Percentiles rank a stretch among this genome's conserved stretches.
Conservation (phyloP, 129 eudicot genomes). For the Oenanthe sinensis region DNA sequence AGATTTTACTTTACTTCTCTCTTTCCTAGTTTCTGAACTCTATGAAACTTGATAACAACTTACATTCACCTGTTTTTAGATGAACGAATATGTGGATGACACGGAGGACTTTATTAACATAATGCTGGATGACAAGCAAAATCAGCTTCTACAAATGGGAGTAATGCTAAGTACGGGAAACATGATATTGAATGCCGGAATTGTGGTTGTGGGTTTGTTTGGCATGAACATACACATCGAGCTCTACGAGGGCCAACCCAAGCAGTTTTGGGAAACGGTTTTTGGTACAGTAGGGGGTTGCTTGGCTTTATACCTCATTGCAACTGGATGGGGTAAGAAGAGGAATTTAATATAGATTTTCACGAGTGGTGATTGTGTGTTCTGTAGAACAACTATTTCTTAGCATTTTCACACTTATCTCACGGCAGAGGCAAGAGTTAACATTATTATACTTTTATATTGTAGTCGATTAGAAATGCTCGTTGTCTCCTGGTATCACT, state of each 20-base stretch:
- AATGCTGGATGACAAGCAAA: slow-evolving; percentile 70
- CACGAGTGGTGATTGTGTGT: not conserved
- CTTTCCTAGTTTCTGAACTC: not conserved
- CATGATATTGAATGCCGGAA: slow-evolving; percentile 41
- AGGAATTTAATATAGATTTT: not conserved
- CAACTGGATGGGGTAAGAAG: slow-evolving; percentile 23
- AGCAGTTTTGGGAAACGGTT: slow-evolving; percentile 18
- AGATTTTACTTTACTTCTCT: not conserved
- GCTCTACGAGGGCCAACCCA: slow-evolving; percentile 13
- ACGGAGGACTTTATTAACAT: slow-evolving; percentile 64
- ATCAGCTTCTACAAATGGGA: slow-evolving; percentile 71
- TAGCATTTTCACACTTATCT: not conserved
- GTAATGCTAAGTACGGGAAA: slow-evolving; percentile 52
- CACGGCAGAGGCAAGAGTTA: not conserved
- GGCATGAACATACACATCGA: slow-evolving; percentile 49
- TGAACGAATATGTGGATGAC: slow-evolving; percentile 64
- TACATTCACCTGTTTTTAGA: not conserved
- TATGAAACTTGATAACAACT: not conserved
- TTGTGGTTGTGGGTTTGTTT: slow-evolving; percentile 53
- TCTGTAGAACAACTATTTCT: not conserved
- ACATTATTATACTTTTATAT: not conserved
- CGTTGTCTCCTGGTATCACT: not conserved
- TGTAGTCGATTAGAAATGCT: not conserved
- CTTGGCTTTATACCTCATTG: slow-evolving; percentile 17
- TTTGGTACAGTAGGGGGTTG: slow-evolving; percentile 15